A percentile compares a stretch with the other conserved stretches of the same genome.
Evolutionary conservation across 202 grass and related monocot genomes (phyloP).

Genomic region (Setaria italica): DNA sequence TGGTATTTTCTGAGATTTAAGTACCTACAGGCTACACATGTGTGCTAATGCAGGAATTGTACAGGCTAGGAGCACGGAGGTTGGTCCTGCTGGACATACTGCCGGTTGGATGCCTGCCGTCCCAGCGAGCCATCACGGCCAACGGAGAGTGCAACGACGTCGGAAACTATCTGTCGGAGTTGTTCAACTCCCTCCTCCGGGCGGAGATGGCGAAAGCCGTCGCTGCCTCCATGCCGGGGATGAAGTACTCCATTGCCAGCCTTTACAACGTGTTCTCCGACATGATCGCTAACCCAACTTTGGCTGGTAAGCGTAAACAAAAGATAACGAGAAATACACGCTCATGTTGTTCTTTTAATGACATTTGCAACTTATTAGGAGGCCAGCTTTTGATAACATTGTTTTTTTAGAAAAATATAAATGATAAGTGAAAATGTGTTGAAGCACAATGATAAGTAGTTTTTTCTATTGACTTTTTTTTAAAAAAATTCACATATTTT

Average conservation of each 20-base stretch:
- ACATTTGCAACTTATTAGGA: too few species aligned
- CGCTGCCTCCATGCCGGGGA: conserved; percentile 5
- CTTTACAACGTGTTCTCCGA: conserved; percentile 35
- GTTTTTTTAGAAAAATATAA: too few species aligned
- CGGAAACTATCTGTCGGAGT: conserved; percentile 16
- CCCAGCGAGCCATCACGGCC: neutral
- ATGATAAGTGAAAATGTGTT: too few species aligned
- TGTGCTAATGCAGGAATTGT: conserved; percentile 29
- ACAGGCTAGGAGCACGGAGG: conserved; percentile 43
- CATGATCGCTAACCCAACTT: conserved; percentile 27
- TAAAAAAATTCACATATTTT: too few species aligned
- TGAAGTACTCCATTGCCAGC: conserved; percentile 52
- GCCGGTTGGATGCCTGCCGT: conserved; percentile 49
- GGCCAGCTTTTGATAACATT: too few species aligned
- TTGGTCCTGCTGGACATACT: conserved; percentile 36
- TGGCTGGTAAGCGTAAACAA: neutral
- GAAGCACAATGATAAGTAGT: too few species aligned
- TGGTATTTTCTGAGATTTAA: neutral
- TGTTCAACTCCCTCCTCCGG: conserved; percentile 51
- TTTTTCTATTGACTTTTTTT: too few species aligned
- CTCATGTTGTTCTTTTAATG: too few species aligned
- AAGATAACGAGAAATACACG: too few species aligned
- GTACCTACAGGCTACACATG: neutral
- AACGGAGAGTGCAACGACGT: neutral
- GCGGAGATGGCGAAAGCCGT: neutral